Evolutionary conservation across 306 rosid species (phyloP), one percentile per base, ranked within the genome.

Genomic region (Acacia confusa): DNA sequence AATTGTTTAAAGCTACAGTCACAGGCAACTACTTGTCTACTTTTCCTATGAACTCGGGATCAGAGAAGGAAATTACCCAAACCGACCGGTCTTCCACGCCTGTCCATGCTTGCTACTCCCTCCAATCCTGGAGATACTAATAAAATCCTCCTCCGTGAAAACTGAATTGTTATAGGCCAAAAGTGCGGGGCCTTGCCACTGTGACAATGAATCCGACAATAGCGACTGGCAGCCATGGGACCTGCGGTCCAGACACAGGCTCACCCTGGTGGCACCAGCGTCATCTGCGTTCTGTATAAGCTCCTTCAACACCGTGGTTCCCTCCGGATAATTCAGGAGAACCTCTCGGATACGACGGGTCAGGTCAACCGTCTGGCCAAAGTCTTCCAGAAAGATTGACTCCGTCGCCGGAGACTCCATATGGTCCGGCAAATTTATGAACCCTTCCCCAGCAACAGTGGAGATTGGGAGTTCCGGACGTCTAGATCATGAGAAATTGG

Each of bases 331-430:
- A 92, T 95, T 93, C 70, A 91, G 61, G 27, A 95, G 87, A n/a
- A 95, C 99, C 90, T 95, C 99, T 1, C 99, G 92, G 78, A 95
- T 91, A 34, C 99, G 94, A 74, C 99, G 95, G 9, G 99, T 95
- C 27, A 95, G 97, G 91, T 95, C 97, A 70, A 95, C 99, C 76
- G 89, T 93, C 81, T 95, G 99, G 8, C 99, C 99, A 84, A 95
- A 95, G 81, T 95, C 99, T 82, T 95, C 99, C 10, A 95, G 86
- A 61, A 93, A 85, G 78, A 95, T 88, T 67, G 95, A 85, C 83
- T 87, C 87, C 88, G 85, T 77, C 30, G 87, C 58, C 87, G 88
- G 79, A 69, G 84, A 73, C 76, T 84, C 89, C 92, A 90, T 90
- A 36, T 9, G 11, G 13, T 3, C 44, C 80, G 81, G 71, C 77